These are phyloP conservation scores for Yamadazyma scolyti DNA, from an alignment of 805 yeast species.

Conservation along the genomic window DNA sequence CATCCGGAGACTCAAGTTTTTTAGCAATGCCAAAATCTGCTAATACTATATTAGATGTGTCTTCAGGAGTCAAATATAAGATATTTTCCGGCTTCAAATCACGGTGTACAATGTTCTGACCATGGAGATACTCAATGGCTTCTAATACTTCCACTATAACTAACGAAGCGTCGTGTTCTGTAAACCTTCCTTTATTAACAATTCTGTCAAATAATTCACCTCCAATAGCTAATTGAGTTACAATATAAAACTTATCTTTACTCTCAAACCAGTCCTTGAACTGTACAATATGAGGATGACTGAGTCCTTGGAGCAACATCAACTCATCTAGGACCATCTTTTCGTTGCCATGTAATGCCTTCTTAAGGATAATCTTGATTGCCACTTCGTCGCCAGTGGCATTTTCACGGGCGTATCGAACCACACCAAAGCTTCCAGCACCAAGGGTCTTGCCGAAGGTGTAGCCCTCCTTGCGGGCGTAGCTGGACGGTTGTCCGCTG, in stretches of 20 bases:
- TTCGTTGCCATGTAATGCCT: slow-evolving; percentile 77
- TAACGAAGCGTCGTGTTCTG: slow-evolving; percentile 81
- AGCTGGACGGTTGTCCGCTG: slow-evolving; percentile 70
- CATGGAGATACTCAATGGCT: slow-evolving; percentile 79
- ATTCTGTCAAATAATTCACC: slow-evolving; percentile 94
- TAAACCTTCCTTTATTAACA: slow-evolving; percentile 73
- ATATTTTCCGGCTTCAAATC: slow-evolving; percentile 95
- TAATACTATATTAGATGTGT: slow-evolving; percentile 69
- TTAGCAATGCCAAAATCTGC: slow-evolving; percentile 98
- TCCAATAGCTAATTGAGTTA: slow-evolving; percentile 92
- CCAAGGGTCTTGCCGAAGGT: slow-evolving; percentile 83
- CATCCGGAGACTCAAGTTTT: slow-evolving; percentile 55
- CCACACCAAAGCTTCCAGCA: slow-evolving; percentile 95
- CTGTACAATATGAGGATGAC: slow-evolving; percentile 85
- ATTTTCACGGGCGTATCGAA: slow-evolving; percentile 64
- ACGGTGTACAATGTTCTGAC: slow-evolving; percentile 78
- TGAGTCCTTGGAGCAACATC: slow-evolving; percentile 57
- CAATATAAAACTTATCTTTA: slow-evolving; percentile 87
- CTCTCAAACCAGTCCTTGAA: slow-evolving; percentile 93
- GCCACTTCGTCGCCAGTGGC: slow-evolving; percentile 70
- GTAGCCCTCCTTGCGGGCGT: slow-evolving; percentile 63
- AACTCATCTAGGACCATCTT: slow-evolving; percentile 78
- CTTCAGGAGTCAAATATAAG: slow-evolving; percentile 55
- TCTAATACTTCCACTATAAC: slow-evolving; percentile 70
- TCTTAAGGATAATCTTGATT: slow-evolving; percentile 81